Conservation (phyloP, 495 filamentous ascomycete species). For the Schizothecium vesticola region DNA sequence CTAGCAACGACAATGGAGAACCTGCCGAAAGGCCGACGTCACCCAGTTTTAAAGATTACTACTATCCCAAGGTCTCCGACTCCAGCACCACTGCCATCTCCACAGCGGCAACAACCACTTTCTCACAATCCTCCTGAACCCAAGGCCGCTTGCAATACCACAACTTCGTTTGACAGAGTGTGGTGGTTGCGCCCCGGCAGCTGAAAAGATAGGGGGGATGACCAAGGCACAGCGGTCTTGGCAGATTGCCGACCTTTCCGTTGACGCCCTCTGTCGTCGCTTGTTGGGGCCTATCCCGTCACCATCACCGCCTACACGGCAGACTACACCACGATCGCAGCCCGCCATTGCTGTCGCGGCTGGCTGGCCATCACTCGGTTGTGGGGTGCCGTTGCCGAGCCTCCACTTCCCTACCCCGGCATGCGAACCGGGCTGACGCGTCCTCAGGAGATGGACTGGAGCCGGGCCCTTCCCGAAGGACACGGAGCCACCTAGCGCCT, state of each 20-base stretch:
- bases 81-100: neutral
- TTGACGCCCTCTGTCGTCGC: neutral
- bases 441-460: neutral
- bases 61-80: neutral
- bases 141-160: neutral
- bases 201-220: neutral
- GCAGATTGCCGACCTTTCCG: slow-evolving; percentile 8
- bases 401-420: neutral
- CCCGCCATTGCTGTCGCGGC: neutral
- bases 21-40: neutral
- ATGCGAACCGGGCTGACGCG: neutral
- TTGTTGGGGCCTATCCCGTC: neutral
- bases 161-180: neutral
- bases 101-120: neutral
- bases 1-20: neutral
- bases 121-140: no score
- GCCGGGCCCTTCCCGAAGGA: neutral
- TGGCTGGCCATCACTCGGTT: neutral
- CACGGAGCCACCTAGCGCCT: neutral
- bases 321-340: neutral
- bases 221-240: slow-evolving; percentile 1
- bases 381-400: neutral
- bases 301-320: neutral
- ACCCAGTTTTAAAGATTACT: neutral
- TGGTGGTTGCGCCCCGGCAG: neutral